Evolutionary conservation across 352 stramenopile species (phyloP).

Genomic region (Globisporangium radiosum): DNA sequence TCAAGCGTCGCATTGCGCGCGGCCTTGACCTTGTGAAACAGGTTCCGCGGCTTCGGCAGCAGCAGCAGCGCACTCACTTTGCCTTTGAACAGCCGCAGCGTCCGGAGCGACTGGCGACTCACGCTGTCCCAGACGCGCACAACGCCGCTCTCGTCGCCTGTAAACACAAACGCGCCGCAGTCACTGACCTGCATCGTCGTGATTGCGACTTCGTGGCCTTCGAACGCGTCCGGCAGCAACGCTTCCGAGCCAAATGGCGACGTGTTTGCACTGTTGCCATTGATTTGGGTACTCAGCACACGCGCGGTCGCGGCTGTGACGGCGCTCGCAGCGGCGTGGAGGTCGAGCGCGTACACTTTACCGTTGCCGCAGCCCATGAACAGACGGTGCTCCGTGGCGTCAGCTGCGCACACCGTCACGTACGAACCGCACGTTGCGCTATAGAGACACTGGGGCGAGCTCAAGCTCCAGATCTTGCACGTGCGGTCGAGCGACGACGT

Average conservation of each 20-base stretch:
- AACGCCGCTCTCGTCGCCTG: constrained; percentile 46
- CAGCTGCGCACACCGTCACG: constrained; percentile 49
- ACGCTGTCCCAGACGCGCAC: constrained; percentile 66
- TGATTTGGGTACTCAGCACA: constrained; percentile 23
- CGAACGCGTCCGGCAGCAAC: constrained; percentile 46
- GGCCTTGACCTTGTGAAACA: constrained; percentile 58
- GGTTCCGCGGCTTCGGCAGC: constrained; percentile 34
- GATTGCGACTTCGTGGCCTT: constrained; percentile 57
- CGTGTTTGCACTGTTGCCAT: background rate
- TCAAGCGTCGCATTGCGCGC: constrained; percentile 22
- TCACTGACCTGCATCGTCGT: constrained; percentile 49
- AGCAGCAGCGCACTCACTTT: constrained; percentile 48
- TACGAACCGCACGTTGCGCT: constrained; percentile 66
- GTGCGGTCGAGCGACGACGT: constrained; percentile 71
- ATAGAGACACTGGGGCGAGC: constrained; percentile 47
- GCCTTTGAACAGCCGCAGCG: constrained; percentile 63
- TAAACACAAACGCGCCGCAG: constrained; percentile 53
- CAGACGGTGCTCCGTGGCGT: constrained; percentile 60
- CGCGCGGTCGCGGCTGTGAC: constrained; percentile 48
- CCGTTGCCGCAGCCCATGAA: constrained; percentile 71
- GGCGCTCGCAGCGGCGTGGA: constrained; percentile 49
- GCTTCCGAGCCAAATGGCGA: constrained; percentile 36
- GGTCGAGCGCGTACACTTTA: constrained; percentile 61
- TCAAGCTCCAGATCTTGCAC: constrained; percentile 69
- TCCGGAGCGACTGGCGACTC: constrained; percentile 59